These are phyloP conservation scores for Stagonosporopsis vannaccii DNA, from an alignment of 2,329 filamentous ascomycete genomes.

Conservation along the genomic window DNA sequence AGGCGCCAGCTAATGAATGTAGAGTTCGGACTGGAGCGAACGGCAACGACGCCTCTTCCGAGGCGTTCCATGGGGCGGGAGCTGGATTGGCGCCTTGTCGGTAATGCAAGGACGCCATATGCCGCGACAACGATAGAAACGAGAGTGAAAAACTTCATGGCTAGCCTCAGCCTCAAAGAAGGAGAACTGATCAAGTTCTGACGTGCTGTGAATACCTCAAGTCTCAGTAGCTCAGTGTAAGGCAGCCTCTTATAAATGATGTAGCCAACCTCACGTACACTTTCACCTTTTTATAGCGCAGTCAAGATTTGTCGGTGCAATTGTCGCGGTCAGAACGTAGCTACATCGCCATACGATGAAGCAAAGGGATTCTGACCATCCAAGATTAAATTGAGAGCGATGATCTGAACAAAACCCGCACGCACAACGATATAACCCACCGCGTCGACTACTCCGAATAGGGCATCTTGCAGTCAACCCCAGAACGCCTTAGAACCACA, in stretches of 20 bases:
- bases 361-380: background rate
- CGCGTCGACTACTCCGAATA: background rate
- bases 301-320: background rate
- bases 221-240: background rate
- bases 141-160: background rate
- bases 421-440: background rate
- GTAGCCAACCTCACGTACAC: background rate
- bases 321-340: background rate
- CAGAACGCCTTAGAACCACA: background rate
- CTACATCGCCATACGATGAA: too few species aligned
- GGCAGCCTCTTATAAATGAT: background rate
- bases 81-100: background rate
- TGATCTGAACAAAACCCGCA: background rate
- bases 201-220: background rate
- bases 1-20: constrained; percentile 18
- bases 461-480: background rate
- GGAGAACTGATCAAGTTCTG: background rate
- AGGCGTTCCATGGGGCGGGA: constrained; percentile 17
- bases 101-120: background rate
- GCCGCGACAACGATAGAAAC: background rate
- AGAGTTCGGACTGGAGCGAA: constrained; percentile 1
- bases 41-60: constrained; percentile 9
- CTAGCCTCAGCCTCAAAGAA: too few species aligned
- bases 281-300: background rate
- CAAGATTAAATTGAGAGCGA: background rate